Evolutionary conservation across 2,329 filamentous ascomycete genomes (phyloP).

Genomic region (Alternaria sp.): DNA sequence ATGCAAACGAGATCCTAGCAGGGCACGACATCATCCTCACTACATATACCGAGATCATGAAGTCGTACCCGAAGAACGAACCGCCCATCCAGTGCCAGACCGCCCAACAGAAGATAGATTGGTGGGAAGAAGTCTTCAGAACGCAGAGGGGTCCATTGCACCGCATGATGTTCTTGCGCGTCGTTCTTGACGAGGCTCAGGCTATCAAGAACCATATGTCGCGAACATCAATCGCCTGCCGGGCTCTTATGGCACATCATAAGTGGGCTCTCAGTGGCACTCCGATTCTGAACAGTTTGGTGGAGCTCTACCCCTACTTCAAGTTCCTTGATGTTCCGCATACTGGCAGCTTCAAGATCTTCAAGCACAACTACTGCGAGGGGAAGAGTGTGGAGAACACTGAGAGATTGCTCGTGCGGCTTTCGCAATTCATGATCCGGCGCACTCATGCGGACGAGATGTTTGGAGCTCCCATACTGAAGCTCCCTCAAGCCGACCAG

Average conservation of each 20-base stretch:
- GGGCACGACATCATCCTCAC: constrained; percentile 51
- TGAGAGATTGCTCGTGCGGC: constrained; percentile 49
- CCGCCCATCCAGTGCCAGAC: constrained; percentile 51
- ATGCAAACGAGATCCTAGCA: constrained; percentile 18
- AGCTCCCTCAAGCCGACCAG: constrained; percentile 61
- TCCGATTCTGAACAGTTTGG: constrained; percentile 49
- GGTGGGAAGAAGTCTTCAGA: constrained; percentile 46
- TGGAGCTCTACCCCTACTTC: constrained; percentile 53
- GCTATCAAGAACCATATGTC: constrained; percentile 61
- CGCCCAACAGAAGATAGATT: constrained; percentile 52
- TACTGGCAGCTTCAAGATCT: constrained; percentile 53
- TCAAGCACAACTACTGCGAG: constrained; percentile 57
- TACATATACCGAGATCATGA: constrained; percentile 54
- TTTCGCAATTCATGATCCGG: constrained; percentile 62
- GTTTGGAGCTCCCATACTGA: constrained; percentile 63
- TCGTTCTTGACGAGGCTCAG: constrained; percentile 68
- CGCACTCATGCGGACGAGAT: constrained; percentile 63
- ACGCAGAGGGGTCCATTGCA: constrained; percentile 47
- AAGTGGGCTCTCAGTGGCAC: constrained; percentile 58
- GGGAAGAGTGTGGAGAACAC: constrained; percentile 38
- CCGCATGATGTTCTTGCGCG: constrained; percentile 53
- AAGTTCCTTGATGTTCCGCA: constrained; percentile 55
- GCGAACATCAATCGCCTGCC: constrained; percentile 57
- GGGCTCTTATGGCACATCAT: constrained; percentile 50
- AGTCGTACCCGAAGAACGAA: constrained; percentile 54